These are phyloP conservation scores for Poa pratensis DNA, from an alignment of 176 grass and related monocot genomes.

Conservation along the genomic window DNA sequence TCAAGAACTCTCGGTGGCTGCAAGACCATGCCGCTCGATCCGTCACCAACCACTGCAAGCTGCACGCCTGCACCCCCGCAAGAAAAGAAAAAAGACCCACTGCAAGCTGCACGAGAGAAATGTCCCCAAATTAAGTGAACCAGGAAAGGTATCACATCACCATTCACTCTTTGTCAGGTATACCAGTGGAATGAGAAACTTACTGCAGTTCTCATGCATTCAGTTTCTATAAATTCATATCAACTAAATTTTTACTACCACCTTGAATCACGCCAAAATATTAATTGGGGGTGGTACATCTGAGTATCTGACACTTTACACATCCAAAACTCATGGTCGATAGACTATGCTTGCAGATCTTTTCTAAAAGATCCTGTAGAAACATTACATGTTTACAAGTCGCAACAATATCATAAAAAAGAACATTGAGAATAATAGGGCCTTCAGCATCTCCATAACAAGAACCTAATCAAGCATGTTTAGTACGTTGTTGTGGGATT, in stretches of 20 bases:
- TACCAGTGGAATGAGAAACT: too few relatives aligned
- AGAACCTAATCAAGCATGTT: constrained; percentile 25
- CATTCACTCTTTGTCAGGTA: too few relatives aligned
- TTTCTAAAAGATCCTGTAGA: constrained; percentile 4
- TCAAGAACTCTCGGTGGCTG: too few relatives aligned
- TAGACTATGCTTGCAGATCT: constrained; percentile 15
- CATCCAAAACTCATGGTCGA: background rate
- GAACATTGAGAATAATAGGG: background rate
- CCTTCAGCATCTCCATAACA: background rate
- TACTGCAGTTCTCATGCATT: background rate
- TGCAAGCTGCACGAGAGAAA: too few relatives aligned
- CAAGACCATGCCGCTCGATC: too few relatives aligned
- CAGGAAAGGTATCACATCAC: too few relatives aligned
- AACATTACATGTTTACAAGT: background rate
- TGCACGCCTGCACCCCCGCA: too few relatives aligned
- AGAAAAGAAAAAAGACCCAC: too few relatives aligned
- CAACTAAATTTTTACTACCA: background rate
- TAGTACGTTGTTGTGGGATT: constrained; percentile 47
- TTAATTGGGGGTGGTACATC: background rate
- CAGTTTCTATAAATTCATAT: background rate
- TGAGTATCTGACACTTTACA: constrained; percentile 12
- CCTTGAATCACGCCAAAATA: background rate
- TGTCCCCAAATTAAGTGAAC: too few relatives aligned
- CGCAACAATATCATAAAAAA: background rate
- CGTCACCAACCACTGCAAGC: too few relatives aligned